phyloP scores from a whole-genome alignment of 1,284 basidiomycete genomes.

The Paramarasmius palmivorus region DNA sequence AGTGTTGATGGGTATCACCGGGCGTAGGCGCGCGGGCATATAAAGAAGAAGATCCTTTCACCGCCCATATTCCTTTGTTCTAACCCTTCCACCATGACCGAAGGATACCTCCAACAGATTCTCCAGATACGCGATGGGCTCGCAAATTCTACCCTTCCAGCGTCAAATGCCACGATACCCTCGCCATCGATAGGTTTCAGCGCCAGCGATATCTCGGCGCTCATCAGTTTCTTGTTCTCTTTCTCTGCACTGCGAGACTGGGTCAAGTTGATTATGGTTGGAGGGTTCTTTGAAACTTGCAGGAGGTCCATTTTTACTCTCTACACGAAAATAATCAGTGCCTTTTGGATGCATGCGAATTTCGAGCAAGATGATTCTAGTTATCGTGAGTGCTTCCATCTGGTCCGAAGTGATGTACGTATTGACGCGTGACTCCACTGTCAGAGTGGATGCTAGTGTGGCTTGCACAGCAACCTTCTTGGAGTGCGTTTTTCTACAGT shows the following conservation, averaged over 20 bases:
- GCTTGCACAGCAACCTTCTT: conserved; percentile 55
- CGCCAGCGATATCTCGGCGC: conserved; percentile 24
- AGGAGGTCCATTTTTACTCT: conserved; percentile 44
- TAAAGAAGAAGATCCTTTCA: too few species aligned
- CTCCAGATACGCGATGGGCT: background rate
- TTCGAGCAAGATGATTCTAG: conserved; percentile 61
- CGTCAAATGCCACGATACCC: background rate
- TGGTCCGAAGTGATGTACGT: background rate
- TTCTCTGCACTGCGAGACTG: conserved; percentile 62
- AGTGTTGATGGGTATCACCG: too few species aligned
- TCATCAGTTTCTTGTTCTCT: conserved; percentile 44
- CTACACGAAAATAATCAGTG: conserved; percentile 46
- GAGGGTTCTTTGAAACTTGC: conserved; percentile 57
- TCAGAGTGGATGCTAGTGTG: conserved; percentile 65
- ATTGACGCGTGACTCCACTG: conserved; percentile 3
- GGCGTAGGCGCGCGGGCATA: too few species aligned
- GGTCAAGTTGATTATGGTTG: conserved; percentile 61
- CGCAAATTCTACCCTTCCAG: background rate
- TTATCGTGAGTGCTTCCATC: conserved; percentile 45
- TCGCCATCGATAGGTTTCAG: background rate
- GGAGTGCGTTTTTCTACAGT: conserved; percentile 30
- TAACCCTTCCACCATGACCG: too few species aligned
- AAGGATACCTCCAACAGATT: background rate
- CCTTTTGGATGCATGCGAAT: conserved; percentile 62
- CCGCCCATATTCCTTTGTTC: too few species aligned